Base-by-base conservation (phyloP, 2,329 filamentous ascomycete species). In the Epichloe glyceriae region DNA sequence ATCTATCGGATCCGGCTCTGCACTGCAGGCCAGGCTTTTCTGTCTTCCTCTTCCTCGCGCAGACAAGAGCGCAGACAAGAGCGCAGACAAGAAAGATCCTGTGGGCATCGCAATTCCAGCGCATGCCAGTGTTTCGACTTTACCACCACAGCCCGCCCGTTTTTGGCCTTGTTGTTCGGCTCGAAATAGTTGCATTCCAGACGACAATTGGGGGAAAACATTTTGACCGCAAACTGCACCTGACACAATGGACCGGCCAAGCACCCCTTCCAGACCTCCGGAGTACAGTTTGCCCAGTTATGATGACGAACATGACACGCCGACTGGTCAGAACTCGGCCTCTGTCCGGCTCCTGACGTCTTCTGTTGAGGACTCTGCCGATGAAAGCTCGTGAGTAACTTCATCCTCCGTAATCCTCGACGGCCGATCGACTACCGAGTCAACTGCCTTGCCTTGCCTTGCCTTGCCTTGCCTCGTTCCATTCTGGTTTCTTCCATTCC, bases 311-410 rank as follows among this genome's bases (percentile, higher is more conserved):
- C 67, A 75, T 57, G 67, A 71, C 55, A 73, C 70, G 30, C 70
- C 71, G 17, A 68, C 68, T 39, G 69, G 70, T 53, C 67, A 71
- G 51, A 75, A 74, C 60, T 65, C 72, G 43, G 73, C 79, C 35
- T 76, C 73, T 54, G 73, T 83, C 50, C 73, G 80, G 59, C 68
- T 84, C 58, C 68, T 84, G 67, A 83, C 79, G 49, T 82, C 78
- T 6, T 82, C 78, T 6, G 72, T 80, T 63, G 80, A 83, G 60
- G 79, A 81, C 45, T 67, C 73, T n/a, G 57, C 62, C 59, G 69
- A 67, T 67, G 71, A 55, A 51, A 67, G 70, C 62, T 70, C 74
- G 78, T 82, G 82, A 70, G 79, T 82, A 68, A 60, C 62, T 56
- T 46, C 40, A 20, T n/a, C 26, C 15, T 33, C 41, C 39, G 8